These are phyloP conservation scores for Epicoccum sorghinum DNA, from an alignment of 2,329 filamentous ascomycete species.

Conservation along the genomic window DNA sequence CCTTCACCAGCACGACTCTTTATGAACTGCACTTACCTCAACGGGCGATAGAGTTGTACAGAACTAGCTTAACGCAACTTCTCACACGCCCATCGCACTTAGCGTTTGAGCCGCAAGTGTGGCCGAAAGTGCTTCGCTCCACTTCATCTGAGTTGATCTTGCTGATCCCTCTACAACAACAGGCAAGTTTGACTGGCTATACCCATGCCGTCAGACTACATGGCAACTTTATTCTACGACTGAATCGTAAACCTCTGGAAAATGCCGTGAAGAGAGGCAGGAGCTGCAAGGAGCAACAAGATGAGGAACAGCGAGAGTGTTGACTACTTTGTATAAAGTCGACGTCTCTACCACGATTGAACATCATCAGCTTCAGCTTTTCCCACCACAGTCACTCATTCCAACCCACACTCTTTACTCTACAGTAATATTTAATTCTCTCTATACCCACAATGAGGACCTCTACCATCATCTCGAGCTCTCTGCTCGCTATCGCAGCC, in stretches of 20 bases:
- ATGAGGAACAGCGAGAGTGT: constrained; percentile 2
- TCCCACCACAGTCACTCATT: constrained; percentile 16
- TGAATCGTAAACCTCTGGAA: not conserved
- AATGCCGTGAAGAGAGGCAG: constrained; percentile 1
- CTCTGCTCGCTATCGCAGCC: constrained; percentile 13
- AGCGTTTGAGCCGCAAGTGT: not conserved
- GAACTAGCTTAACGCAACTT: not conserved
- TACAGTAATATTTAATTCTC: constrained; percentile 9
- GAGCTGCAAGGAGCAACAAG: not conserved
- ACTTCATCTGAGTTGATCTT: not conserved
- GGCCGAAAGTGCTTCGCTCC: not conserved
- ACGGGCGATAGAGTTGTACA: not conserved
- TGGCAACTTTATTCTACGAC: not conserved
- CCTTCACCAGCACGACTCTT: constrained; percentile 1
- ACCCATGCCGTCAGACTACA: not conserved
- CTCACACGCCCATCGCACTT: not conserved
- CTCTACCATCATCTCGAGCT: constrained; percentile 6
- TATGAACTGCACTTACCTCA: not conserved
- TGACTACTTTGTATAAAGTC: constrained; percentile 8
- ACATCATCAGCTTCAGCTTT: constrained; percentile 7
- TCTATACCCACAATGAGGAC: constrained; percentile 12
- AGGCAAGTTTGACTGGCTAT: not conserved
- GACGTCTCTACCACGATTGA: not conserved
- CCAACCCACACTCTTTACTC: not conserved
- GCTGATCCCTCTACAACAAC: constrained; percentile 6